Evolutionary conservation across 257 asterid species (phyloP).

Genomic region (Gentiana macrophylla): DNA sequence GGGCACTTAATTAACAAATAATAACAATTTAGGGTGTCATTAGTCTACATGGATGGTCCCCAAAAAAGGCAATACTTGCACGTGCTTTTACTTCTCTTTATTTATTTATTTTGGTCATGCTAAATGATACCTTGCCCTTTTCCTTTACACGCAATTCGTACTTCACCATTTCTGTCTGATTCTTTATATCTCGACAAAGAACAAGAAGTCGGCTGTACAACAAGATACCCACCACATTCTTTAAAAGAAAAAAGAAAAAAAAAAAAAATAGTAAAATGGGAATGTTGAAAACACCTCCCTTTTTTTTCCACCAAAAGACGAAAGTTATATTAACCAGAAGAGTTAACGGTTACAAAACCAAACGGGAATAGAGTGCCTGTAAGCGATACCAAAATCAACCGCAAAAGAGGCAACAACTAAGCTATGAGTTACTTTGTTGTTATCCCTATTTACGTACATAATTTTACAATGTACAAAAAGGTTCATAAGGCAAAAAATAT

Average conservation of each 20-base stretch:
- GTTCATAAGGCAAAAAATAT: no score
- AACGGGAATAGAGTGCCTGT: no score
- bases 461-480: no score
- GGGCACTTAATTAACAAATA: no score
- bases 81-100: neutral
- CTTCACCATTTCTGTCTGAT: no score
- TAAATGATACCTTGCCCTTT: slow-evolving; percentile 13
- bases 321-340: neutral
- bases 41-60: slow-evolving; percentile 22
- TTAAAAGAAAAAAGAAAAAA: neutral
- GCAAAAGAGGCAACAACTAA: no score
- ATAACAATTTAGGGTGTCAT: slow-evolving; percentile 4
- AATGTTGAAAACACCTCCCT: no score
- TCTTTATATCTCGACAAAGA: neutral
- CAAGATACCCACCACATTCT: neutral
- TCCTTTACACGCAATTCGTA: slow-evolving; percentile 24
- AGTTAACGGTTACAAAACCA: no score
- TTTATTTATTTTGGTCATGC: neutral
- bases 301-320: neutral
- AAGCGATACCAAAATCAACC: no score
- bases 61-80: neutral
- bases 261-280: no score
- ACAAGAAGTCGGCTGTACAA: neutral
- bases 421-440: no score
- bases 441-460: no score